A percentile compares a stretch with the other conserved stretches of the same genome.
Evolutionary conservation across 2,329 filamentous ascomycete species (phyloP).

Genomic region (Chaetomiaceae sp.): DNA sequence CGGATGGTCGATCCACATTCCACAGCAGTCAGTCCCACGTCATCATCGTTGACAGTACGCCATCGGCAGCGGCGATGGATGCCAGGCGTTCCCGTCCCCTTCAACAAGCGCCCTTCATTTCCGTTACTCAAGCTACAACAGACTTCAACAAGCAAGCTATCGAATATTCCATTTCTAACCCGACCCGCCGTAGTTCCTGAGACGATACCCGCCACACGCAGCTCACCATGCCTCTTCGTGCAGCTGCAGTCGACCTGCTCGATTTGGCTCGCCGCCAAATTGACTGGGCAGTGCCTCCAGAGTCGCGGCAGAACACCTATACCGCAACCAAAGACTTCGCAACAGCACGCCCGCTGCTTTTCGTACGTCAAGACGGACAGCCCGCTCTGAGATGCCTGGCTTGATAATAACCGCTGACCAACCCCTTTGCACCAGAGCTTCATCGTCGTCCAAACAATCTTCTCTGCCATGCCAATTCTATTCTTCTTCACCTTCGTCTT

Average conservation of each 20-base stretch:
- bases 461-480: conserved; percentile 63
- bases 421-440: conserved; percentile 52
- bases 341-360: conserved; percentile 61
- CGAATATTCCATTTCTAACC: not conserved
- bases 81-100: too few species aligned
- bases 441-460: conserved; percentile 57
- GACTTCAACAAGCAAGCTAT: not conserved
- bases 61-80: too few species aligned
- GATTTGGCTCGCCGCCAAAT: conserved; percentile 42
- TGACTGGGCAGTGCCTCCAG: conserved; percentile 54
- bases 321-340: conserved; percentile 53
- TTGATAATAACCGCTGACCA: not conserved
- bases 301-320: conserved; percentile 55
- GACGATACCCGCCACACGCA: not conserved
- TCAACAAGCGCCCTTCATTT: not conserved
- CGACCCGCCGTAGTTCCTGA: not conserved
- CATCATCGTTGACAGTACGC: too few species aligned
- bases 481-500: conserved; percentile 65
- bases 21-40: too few species aligned
- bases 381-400: not conserved
- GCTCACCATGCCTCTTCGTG: not conserved
- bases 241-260: conserved; percentile 25
- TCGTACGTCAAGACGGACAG: conserved; percentile 49
- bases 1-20: too few species aligned
- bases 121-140: not conserved